phyloP scores from a whole-genome alignment of 495 filamentous ascomycete genomes.

The Amphirosellinia nigrospora region DNA sequence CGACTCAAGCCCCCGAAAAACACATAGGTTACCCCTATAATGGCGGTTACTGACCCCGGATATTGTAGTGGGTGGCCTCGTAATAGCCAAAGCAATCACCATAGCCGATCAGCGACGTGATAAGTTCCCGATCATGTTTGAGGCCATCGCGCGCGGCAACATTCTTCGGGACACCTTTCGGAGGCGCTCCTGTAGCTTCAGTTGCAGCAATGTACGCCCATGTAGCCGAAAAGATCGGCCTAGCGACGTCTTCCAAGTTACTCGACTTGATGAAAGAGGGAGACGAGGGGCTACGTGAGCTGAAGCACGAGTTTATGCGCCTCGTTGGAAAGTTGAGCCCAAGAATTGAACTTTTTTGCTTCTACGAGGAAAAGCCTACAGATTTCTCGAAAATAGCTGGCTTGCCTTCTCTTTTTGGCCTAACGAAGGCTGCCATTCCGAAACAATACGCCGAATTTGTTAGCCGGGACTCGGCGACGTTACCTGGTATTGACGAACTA shows the following conservation, averaged over 20 bases:
- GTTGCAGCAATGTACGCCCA: slow-evolving; percentile 39
- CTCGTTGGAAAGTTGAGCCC: slow-evolving; percentile 37
- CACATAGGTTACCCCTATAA: not conserved
- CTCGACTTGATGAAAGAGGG: slow-evolving; percentile 44
- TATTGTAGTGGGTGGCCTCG: slow-evolving; percentile 60
- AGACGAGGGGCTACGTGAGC: slow-evolving; percentile 39
- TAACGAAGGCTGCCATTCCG: slow-evolving; percentile 34
- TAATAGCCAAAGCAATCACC: slow-evolving; percentile 54
- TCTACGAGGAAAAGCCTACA: slow-evolving; percentile 42
- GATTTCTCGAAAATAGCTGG: slow-evolving; percentile 39
- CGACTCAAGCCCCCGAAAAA: not conserved
- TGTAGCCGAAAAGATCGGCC: slow-evolving; percentile 36
- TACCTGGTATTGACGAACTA: slow-evolving; percentile 37
- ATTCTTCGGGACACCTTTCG: slow-evolving; percentile 49
- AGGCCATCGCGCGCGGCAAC: slow-evolving; percentile 41
- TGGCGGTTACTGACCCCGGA: not conserved
- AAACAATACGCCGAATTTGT: slow-evolving; percentile 40
- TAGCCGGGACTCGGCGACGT: slow-evolving; percentile 42
- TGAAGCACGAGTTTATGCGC: slow-evolving; percentile 42
- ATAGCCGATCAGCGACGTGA: slow-evolving; percentile 40
- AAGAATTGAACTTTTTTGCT: slow-evolving; percentile 39
- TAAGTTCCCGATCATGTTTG: slow-evolving; percentile 42
- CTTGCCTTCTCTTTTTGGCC: slow-evolving; percentile 32
- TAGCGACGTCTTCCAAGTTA: slow-evolving; percentile 38
- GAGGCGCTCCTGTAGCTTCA: slow-evolving; percentile 38